These are phyloP conservation scores for Irpex sp. DNA, from an alignment of 1,284 basidiomycete genomes.

Conservation along the genomic window DNA sequence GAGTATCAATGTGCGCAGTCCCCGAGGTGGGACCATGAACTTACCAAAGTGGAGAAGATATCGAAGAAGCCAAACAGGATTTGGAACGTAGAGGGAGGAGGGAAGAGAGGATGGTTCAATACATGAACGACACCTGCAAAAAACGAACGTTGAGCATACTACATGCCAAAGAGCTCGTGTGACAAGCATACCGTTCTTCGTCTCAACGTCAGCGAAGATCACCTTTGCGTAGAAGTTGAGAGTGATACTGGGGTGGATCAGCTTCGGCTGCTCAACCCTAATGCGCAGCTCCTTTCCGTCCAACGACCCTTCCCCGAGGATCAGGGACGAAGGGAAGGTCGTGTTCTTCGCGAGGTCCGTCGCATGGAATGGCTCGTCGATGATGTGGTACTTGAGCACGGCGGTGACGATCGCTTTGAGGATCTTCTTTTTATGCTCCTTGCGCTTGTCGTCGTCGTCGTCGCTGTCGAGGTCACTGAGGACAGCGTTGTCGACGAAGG, in stretches of 20 bases:
- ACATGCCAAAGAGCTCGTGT: background rate
- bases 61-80: slow-evolving; percentile 52
- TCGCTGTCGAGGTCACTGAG: slow-evolving; percentile 3
- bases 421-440: slow-evolving; percentile 43
- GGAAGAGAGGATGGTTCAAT: slow-evolving; percentile 57
- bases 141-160: background rate
- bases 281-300: slow-evolving; percentile 56
- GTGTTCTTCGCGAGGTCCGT: slow-evolving; percentile 51
- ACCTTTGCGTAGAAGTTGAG: slow-evolving; percentile 60
- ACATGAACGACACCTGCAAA: slow-evolving; percentile 53
- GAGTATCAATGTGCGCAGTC: background rate
- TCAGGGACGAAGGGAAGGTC: slow-evolving; percentile 56
- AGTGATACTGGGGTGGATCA: slow-evolving; percentile 30
- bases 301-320: slow-evolving; percentile 45
- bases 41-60: slow-evolving; percentile 51
- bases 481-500: slow-evolving; percentile 18
- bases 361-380: slow-evolving; percentile 42
- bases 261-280: slow-evolving; percentile 34
- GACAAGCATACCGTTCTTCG: slow-evolving; percentile 50
- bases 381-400: slow-evolving; percentile 61
- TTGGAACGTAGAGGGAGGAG: slow-evolving; percentile 61
- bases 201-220: slow-evolving; percentile 36
- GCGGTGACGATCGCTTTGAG: slow-evolving; percentile 53
- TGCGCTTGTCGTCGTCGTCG: slow-evolving; percentile 34
- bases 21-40: slow-evolving; percentile 15